Conservation (phyloP, 2,329 filamentous ascomycete genomes). For the Cercospora zeina region DNA sequence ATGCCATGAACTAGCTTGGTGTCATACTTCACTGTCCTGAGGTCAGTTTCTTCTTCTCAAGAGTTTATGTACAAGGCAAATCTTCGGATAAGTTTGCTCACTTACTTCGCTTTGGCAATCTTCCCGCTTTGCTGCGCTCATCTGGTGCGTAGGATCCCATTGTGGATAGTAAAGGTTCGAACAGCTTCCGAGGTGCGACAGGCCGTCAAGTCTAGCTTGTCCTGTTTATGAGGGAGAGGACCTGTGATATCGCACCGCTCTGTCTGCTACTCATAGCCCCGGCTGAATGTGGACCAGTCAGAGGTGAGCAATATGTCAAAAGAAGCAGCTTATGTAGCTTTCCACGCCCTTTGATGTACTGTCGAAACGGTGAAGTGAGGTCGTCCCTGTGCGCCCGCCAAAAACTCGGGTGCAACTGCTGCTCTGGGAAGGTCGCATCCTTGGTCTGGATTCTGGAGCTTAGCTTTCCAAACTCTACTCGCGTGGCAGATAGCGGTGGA, state of each 20-base stretch:
- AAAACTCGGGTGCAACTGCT: slow-evolving; percentile 14
- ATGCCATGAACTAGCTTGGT: slow-evolving; percentile 71
- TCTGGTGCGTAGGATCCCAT: slow-evolving; percentile 34
- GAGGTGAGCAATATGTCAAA: slow-evolving; percentile 16
- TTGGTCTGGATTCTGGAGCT: background rate
- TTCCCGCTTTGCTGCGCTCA: slow-evolving; percentile 36
- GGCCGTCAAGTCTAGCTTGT: background rate
- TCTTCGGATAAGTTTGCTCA: background rate
- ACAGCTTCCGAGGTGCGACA: background rate
- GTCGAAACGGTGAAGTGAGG: background rate
- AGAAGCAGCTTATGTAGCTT: background rate
- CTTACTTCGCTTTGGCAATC: slow-evolving; percentile 35
- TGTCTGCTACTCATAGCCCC: background rate
- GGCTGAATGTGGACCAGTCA: slow-evolving; percentile 10
- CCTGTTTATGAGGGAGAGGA: background rate
- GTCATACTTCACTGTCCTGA: slow-evolving; percentile 64
- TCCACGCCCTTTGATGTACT: slow-evolving; percentile 9
- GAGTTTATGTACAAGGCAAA: background rate
- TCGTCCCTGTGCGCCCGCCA: background rate
- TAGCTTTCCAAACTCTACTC: background rate
- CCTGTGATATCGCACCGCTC: background rate
- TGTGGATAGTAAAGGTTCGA: background rate
- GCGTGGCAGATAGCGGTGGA: too few species aligned
- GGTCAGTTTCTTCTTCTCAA: background rate
- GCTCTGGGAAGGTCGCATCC: slow-evolving; percentile 7